These are phyloP conservation scores for Isabelozyma gotoi DNA, from an alignment of 805 yeast genomes.

Conservation along the genomic window DNA sequence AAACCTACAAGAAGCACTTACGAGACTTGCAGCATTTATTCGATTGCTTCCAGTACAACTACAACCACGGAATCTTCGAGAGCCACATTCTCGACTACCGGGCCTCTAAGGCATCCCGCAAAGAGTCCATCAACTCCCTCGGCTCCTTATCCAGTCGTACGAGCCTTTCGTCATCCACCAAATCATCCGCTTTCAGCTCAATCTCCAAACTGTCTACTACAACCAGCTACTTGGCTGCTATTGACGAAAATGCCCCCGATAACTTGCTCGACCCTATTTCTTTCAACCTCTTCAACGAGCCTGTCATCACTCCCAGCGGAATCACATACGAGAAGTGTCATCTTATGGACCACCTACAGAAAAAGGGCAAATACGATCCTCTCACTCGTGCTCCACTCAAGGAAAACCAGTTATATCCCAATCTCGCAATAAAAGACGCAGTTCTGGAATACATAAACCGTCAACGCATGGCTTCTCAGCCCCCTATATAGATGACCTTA, in stretches of 20 bases:
- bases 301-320: conserved; percentile 37
- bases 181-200: not conserved
- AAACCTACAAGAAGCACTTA: conserved; percentile 16
- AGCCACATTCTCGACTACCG: conserved; percentile 9
- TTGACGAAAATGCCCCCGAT: conserved; percentile 31
- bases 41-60: conserved; percentile 19
- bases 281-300: conserved; percentile 34
- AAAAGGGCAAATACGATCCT: conserved; percentile 38
- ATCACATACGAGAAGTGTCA: conserved; percentile 34
- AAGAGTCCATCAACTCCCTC: not conserved
- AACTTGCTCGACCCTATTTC: conserved; percentile 39
- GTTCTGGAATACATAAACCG: conserved; percentile 24
- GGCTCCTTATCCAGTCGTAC: not conserved
- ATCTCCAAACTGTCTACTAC: not conserved
- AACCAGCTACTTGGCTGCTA: not conserved
- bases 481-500: too few relatives aligned
- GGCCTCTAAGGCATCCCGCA: conserved; percentile 1
- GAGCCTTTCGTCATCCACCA: too few relatives aligned
- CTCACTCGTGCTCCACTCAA: conserved; percentile 35
- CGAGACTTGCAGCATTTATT: conserved; percentile 19
- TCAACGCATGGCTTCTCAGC: too few relatives aligned
- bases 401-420: conserved; percentile 37
- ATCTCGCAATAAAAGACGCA: conserved; percentile 38
- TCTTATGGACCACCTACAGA: conserved; percentile 32
- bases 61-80: conserved; percentile 22